phyloP scores from a whole-genome alignment of 1,284 basidiomycete species.

The Marasmius oreades region DNA sequence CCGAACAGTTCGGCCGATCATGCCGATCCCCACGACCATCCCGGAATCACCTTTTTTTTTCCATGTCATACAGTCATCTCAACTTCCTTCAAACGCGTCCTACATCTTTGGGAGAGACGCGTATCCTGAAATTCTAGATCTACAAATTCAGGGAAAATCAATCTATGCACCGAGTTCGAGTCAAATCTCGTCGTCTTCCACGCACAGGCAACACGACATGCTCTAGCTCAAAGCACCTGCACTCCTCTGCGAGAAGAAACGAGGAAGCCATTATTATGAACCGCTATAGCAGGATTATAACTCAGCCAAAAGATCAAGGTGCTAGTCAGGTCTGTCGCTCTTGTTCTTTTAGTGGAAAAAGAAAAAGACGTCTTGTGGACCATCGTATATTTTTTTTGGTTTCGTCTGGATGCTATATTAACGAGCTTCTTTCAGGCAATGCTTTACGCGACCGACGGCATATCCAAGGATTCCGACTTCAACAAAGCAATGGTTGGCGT shows the following conservation, averaged over 20 bases:
- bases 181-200: background rate
- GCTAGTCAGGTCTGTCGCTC: conserved; percentile 73
- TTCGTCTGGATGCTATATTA: too few relatives aligned
- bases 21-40: too few relatives aligned
- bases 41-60: too few relatives aligned
- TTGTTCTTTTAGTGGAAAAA: conserved; percentile 5
- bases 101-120: background rate
- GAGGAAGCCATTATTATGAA: conserved; percentile 67
- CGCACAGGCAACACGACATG: conserved; percentile 12
- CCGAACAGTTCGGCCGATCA: too few relatives aligned
- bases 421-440: conserved; percentile 65
- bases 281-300: conserved; percentile 79
- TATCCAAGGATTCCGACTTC: conserved; percentile 76
- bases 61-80: too few relatives aligned
- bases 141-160: background rate
- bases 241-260: conserved; percentile 33
- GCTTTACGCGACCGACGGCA: conserved; percentile 93
- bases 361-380: too few relatives aligned
- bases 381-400: background rate
- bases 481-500: conserved; percentile 95
- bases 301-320: conserved; percentile 88
- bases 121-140: background rate
- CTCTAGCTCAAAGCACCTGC: conserved; percentile 36
- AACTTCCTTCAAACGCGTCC: background rate
- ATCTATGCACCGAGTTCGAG: background rate